Evolutionary conservation across 75 land plant genomes (phyloP).

Genomic region (Cryptomeria japonica): DNA sequence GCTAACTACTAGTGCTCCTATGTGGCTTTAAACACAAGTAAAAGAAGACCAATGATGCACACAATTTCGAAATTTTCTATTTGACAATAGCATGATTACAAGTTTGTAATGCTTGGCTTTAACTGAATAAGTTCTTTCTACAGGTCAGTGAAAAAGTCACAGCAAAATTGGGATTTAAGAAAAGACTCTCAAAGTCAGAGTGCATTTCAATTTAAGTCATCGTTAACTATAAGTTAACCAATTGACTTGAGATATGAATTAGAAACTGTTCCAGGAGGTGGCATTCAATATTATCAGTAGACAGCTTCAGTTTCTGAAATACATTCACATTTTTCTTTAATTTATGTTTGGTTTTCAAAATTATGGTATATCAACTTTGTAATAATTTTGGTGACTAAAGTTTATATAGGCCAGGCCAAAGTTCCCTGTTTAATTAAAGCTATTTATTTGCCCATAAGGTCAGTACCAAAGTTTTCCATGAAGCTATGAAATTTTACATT

Average conservation of each 20-base stretch:
- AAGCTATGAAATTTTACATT: not conserved
- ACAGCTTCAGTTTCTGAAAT: not conserved
- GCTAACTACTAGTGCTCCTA: not conserved
- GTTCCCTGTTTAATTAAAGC: not conserved
- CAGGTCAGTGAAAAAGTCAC: not conserved
- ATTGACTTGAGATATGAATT: not conserved
- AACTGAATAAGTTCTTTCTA: not conserved
- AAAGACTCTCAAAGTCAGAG: not conserved
- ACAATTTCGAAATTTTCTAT: not conserved
- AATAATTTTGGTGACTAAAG: not conserved
- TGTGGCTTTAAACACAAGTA: not conserved
- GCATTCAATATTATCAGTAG: not conserved
- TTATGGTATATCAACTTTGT: not conserved
- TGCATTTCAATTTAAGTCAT: not conserved
- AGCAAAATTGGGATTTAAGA: not conserved
- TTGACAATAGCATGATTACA: not conserved
- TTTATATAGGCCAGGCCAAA: not conserved
- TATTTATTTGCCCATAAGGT: not conserved
- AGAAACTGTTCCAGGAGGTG: not conserved
- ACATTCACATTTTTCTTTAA: not conserved
- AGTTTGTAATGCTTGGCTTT: not conserved
- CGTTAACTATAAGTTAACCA: not conserved
- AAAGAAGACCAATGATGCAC: not conserved
- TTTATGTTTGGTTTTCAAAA: not conserved
- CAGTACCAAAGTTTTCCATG: not conserved